Conservation (phyloP, 257 asterid genomes). For the Paulownia fortunei region DNA sequence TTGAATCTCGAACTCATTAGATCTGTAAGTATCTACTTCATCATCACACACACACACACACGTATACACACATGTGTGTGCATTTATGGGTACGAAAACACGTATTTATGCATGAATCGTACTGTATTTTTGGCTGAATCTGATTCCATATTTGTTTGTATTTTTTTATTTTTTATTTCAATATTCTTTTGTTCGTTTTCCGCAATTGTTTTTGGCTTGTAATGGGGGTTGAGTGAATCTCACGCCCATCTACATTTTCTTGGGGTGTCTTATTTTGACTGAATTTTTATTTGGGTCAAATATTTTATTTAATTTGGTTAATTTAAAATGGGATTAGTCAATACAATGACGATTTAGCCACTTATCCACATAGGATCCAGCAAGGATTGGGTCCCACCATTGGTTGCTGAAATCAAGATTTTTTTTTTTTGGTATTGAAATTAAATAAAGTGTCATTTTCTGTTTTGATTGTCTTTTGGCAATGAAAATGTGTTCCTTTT, state of each 20-base stretch:
- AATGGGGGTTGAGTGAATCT: slow-evolving; percentile 35
- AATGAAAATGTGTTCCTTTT: neutral
- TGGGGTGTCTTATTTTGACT: slow-evolving; percentile 32
- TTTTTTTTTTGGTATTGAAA: neutral
- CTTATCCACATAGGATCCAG: slow-evolving; percentile 30
- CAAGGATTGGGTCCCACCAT: slow-evolving; percentile 29
- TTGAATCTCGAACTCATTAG: slow-evolving; percentile 83
- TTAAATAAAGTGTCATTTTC: neutral
- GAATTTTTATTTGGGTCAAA: neutral
- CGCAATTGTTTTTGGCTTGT: slow-evolving; percentile 18
- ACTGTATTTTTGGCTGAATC: slow-evolving; percentile 13
- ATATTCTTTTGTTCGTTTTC: neutral
- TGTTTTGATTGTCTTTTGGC: neutral
- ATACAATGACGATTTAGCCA: neutral
- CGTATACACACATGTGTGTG: neutral
- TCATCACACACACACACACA: neutral
- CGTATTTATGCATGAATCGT: slow-evolving; percentile 2
- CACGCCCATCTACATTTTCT: slow-evolving; percentile 27
- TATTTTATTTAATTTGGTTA: neutral
- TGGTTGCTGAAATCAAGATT: slow-evolving; percentile 28
- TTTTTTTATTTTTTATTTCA: slow-evolving; percentile 3
- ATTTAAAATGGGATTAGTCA: neutral
- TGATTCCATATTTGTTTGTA: slow-evolving; percentile 23
- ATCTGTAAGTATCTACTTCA: slow-evolving; percentile 66
- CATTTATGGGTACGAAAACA: neutral